A percentile compares a stretch with the other conserved stretches of the same genome.
These are phyloP conservation scores for Inga laurina DNA, from an alignment of 306 rosid species.

Conservation along the genomic window DNA sequence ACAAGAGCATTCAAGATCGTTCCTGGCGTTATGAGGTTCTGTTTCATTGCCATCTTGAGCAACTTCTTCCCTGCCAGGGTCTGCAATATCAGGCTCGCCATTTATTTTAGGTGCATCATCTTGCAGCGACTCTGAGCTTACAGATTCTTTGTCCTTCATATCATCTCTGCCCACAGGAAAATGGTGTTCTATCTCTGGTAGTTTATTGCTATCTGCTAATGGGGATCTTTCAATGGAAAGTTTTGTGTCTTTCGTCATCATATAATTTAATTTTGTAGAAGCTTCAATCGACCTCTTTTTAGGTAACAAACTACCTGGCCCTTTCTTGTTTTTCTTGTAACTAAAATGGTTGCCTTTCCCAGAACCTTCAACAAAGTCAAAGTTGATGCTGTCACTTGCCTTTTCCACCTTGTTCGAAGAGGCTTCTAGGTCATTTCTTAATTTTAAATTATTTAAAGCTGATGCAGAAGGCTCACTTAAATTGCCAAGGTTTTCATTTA, in stretches of 20 bases:
- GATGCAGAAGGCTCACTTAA: slow-evolving; percentile 37
- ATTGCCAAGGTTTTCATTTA: slow-evolving; percentile 43
- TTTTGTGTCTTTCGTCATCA: slow-evolving; percentile 34
- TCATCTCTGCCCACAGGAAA: slow-evolving; percentile 36
- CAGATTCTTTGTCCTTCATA: slow-evolving; percentile 29
- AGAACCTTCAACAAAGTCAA: slow-evolving; percentile 42
- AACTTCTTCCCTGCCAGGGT: slow-evolving; percentile 35
- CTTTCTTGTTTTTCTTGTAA: slow-evolving; percentile 36
- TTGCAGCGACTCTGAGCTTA: slow-evolving; percentile 30
- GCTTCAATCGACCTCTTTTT: slow-evolving; percentile 46
- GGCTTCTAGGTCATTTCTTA: slow-evolving; percentile 35
- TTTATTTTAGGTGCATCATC: slow-evolving; percentile 32
- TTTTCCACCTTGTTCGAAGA: slow-evolving; percentile 35
- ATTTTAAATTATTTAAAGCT: slow-evolving; percentile 34
- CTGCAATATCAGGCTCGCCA: slow-evolving; percentile 37
- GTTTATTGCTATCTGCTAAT: slow-evolving; percentile 35
- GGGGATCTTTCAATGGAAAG: slow-evolving; percentile 39
- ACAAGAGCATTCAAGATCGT: slow-evolving; percentile 37
- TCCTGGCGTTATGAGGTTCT: slow-evolving; percentile 37
- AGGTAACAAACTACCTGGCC: slow-evolving; percentile 46
- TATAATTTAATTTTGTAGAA: slow-evolving; percentile 49
- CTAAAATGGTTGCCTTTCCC: slow-evolving; percentile 33
- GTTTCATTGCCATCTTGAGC: slow-evolving; percentile 32
- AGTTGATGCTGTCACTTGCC: slow-evolving; percentile 33
- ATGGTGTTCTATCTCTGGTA: slow-evolving; percentile 32